A percentile compares a stretch with the other conserved stretches of the same genome.
Conservation (phyloP, 352 stramenopile genomes). For the Halophytophthora batemanensis region DNA sequence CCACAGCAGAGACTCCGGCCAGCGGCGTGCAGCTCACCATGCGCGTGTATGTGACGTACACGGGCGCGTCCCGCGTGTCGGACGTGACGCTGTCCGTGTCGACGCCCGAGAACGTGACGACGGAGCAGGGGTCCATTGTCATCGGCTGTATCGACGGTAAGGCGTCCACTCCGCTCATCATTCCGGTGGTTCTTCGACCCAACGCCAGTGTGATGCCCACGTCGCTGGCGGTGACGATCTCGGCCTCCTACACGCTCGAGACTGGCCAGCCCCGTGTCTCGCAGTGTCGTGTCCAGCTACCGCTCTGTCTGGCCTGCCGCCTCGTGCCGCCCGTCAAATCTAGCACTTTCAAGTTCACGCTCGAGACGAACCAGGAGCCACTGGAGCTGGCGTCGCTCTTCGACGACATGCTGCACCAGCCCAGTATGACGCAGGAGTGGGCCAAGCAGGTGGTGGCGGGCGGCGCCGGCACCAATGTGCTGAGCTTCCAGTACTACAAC, state of each 20-base stretch:
- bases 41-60: slow-evolving; percentile 84
- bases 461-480: slow-evolving; percentile 65
- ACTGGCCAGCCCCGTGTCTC: slow-evolving; percentile 68
- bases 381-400: slow-evolving; percentile 74
- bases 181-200: slow-evolving; percentile 55
- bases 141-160: slow-evolving; percentile 71
- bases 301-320: slow-evolving; percentile 68
- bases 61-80: slow-evolving; percentile 50
- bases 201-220: slow-evolving; percentile 52
- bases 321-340: slow-evolving; percentile 77
- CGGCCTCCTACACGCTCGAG: slow-evolving; percentile 71
- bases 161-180: slow-evolving; percentile 56
- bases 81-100: slow-evolving; percentile 78
- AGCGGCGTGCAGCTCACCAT: slow-evolving; percentile 63
- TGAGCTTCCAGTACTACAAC: slow-evolving; percentile 90
- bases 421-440: slow-evolving; percentile 63
- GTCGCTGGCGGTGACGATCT: slow-evolving; percentile 58
- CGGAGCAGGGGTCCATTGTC: slow-evolving; percentile 59
- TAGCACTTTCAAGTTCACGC: slow-evolving; percentile 85
- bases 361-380: slow-evolving; percentile 85
- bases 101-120: slow-evolving; percentile 58
- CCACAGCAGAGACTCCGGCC: slow-evolving; percentile 5
- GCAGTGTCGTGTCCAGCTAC: slow-evolving; percentile 59
- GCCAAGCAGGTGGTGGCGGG: slow-evolving; percentile 51
- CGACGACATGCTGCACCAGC: slow-evolving; percentile 85